phyloP scores from a whole-genome alignment of 345 rosid genomes.

The Stellera chamaejasme region DNA sequence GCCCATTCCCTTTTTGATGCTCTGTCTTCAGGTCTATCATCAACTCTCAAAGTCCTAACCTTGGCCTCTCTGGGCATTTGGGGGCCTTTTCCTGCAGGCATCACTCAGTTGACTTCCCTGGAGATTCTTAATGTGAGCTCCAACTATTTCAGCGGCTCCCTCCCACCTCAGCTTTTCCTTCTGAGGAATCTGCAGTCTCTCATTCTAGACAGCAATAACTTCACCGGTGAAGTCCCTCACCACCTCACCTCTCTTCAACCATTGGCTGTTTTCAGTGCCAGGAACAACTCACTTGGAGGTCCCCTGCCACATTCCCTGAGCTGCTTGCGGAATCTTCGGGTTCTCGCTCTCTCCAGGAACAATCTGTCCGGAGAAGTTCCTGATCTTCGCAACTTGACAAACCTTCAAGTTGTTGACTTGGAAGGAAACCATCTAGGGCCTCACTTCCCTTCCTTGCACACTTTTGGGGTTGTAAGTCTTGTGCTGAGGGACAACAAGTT shows the following conservation, averaged over 20 bases:
- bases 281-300: conserved; percentile 46
- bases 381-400: conserved; percentile 33
- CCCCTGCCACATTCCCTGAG: conserved; percentile 32
- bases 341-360: conserved; percentile 34
- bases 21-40: conserved; percentile 8
- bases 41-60: conserved; percentile 49
- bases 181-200: conserved; percentile 42
- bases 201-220: conserved; percentile 39
- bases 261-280: conserved; percentile 45
- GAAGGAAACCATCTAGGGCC: conserved; percentile 46
- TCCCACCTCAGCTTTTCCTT: conserved; percentile 35
- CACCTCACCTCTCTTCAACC: conserved; percentile 30
- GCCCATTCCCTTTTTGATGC: conserved; percentile 19
- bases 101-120: conserved; percentile 35
- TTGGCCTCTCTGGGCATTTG: conserved; percentile 44
- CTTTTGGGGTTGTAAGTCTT: conserved; percentile 22
- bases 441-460: conserved; percentile 34
- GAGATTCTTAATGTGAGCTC: conserved; percentile 56
- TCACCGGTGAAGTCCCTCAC: conserved; percentile 34
- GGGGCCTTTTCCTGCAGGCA: conserved; percentile 37
- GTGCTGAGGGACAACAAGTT: conserved; percentile 45
- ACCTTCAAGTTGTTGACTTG: conserved; percentile 53
- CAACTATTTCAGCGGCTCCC: conserved; percentile 33
- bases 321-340: conserved; percentile 27
- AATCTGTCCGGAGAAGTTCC: conserved; percentile 46